Base-by-base conservation (phyloP, 768 basidiomycete species). In the Boletus reticulatus region DNA sequence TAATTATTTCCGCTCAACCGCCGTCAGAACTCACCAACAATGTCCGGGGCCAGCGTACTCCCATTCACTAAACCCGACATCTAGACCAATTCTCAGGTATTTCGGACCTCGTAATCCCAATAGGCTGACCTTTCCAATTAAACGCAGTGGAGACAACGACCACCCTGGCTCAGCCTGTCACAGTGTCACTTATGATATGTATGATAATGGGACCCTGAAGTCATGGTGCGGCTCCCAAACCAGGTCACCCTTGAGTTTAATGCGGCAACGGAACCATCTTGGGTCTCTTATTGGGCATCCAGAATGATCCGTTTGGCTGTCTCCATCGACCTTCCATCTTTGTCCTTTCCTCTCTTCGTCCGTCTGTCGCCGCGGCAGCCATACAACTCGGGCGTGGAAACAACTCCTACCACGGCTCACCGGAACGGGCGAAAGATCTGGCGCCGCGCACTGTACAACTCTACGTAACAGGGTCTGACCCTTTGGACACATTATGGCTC, bases 381-480 rank as follows among this genome's bases (percentile, higher is more conserved):
- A 51, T 37, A 46, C 12, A 37, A 44, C 36, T 55, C 24, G 36
- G 29, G 50, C 52, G 55, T 57, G 61, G 63, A 52, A 43, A n/a
- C 10, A 8, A 29, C 31, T 38, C 47, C 38, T 19, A 57, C 43
- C 27, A 10, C 31, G 41, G 45, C 54, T 31, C 55, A 22, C 55
- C 53, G 47, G 58, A 62, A 49, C 37, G 50, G 50, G 56, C 29
- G 8, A 31, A 63, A 50, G 6, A 5, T 48, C 55, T 52, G 41
- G 53, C 61, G 51, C 50, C 47, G 54, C 43, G 34, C 52, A 56
- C 34, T 54, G 43, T 47, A 43, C 57, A 11, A 46, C 56, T 32
- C 50, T 57, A 69, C 69, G 67, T 69, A 67, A 68, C 43, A 20
- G 37, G 38, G 51, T 34, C 9, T 38, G 61, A 68, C 66, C 66